Evolutionary conservation across 2,329 filamentous ascomycete genomes (phyloP), one percentile per base, ranked within the genome.

Genomic region (Metarhizium anisopliae): DNA sequence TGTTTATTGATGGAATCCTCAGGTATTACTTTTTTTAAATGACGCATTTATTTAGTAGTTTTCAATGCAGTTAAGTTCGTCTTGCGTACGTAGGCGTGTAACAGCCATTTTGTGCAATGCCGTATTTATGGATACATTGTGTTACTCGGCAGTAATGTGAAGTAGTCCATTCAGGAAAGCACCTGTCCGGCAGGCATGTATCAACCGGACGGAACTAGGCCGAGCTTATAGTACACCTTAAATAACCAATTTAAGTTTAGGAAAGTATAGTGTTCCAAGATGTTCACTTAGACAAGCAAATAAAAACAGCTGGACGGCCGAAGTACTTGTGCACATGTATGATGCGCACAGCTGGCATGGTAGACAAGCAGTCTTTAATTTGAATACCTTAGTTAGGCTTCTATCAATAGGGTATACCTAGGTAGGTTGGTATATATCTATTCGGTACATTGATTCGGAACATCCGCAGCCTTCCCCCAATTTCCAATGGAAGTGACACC

Each of bases 21-120:
- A 25, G 30, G 36, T 55, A 38, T 55, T 52, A 38, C 10, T n/a
- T 16, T 35, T 36, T 47, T 55, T 50, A 51, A 45, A 40, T 56
- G 47, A 51, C 54, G 50, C 50, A 45, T 59, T 52, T 56, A 47
- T 47, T 29, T 57, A 55, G 53, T 57, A 52, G 30, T 49, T 51
- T 29, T 20, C 30, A 51, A 52, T 54, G 49, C 49, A 55, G 49
- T 49, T 32, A 11, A 51, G 20, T 54, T 30, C 36, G 29, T 32
- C 8, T 18, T 29, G 20, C 10, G 14, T 7, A 6, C 18, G 13
- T 42, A 14, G 6, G 40, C 25, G 25, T 25, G 25, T 18, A 43
- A 10, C 35, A 40, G 14, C 38, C 14, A 40, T 40, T 13, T 40
- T 2, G 11, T 11, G 38, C 14, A 40, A 16, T 16, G 13, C 8